Conservation (phyloP, 1,284 basidiomycete genomes). For the Naganishia liquefaciens region DNA sequence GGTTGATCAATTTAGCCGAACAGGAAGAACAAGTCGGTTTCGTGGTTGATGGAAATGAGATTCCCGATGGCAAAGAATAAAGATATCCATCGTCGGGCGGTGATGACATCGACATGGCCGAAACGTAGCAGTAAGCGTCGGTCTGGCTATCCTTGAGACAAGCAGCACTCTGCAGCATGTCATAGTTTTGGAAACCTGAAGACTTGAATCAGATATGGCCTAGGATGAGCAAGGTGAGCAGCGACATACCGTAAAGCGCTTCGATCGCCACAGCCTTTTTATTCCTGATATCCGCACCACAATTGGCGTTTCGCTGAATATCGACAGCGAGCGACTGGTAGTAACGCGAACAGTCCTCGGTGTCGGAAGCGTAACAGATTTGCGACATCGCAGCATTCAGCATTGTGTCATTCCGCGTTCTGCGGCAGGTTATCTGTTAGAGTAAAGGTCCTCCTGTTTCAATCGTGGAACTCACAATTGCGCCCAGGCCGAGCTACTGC, state of each 20-base stretch:
- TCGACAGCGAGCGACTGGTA: constrained; percentile 37
- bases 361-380: constrained; percentile 31
- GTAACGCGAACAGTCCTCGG: constrained; percentile 40
- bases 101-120: constrained; percentile 40
- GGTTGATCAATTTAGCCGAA: constrained; percentile 44
- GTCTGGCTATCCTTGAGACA: constrained; percentile 41
- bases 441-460: not conserved
- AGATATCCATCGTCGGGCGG: constrained; percentile 52
- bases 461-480: constrained; percentile 26
- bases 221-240: not conserved
- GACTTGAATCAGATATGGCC: not conserved
- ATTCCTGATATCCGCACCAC: constrained; percentile 41
- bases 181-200: constrained; percentile 47
- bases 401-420: constrained; percentile 8
- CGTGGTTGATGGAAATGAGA: constrained; percentile 43
- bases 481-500: constrained; percentile 28
- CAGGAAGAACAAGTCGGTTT: constrained; percentile 51
- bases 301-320: constrained; percentile 42
- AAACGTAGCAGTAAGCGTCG: constrained; percentile 49
- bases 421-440: not conserved
- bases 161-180: constrained; percentile 44
- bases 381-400: constrained; percentile 31
- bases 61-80: constrained; percentile 47
- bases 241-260: constrained; percentile 27
- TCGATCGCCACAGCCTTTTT: constrained; percentile 38